phyloP scores from a whole-genome alignment of 1,284 basidiomycete genomes.

The Cryptococcus sp. region DNA sequence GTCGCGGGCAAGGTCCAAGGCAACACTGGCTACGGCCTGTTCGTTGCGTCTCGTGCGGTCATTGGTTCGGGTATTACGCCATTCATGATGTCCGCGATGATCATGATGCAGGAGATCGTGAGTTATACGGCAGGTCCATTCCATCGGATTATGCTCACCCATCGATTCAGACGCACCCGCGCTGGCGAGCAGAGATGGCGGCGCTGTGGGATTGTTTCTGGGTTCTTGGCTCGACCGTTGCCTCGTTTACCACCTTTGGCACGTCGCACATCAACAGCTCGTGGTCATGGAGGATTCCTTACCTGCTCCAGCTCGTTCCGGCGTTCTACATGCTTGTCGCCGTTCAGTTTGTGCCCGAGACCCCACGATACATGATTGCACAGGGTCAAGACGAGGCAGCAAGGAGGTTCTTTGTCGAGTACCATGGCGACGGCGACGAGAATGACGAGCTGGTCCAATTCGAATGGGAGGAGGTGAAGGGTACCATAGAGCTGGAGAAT shows the following conservation, averaged over 20 bases:
- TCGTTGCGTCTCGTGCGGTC: slow-evolving; percentile 14
- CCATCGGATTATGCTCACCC: too few species aligned
- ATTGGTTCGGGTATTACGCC: slow-evolving; percentile 13
- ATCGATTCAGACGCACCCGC: slow-evolving; percentile 19
- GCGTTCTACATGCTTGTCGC: slow-evolving; percentile 20
- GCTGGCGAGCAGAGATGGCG: slow-evolving; percentile 12
- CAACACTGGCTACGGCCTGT: slow-evolving; percentile 9
- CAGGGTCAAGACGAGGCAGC: slow-evolving; percentile 62
- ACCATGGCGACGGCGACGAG: slow-evolving; percentile 69
- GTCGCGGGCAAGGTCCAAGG: slow-evolving; percentile 6
- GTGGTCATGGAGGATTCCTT: slow-evolving; percentile 23
- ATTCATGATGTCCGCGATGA: slow-evolving; percentile 18
- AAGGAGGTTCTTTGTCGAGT: slow-evolving; percentile 68
- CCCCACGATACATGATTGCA: slow-evolving; percentile 30
- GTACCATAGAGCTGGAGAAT: slow-evolving; percentile 67
- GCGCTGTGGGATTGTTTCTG: slow-evolving; percentile 17
- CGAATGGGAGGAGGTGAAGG: slow-evolving; percentile 72
- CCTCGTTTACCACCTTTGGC: slow-evolving; percentile 32
- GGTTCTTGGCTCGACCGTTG: slow-evolving; percentile 16
- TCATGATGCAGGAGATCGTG: slow-evolving; percentile 23
- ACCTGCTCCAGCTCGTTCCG: slow-evolving; percentile 18
- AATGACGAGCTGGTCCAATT: slow-evolving; percentile 66
- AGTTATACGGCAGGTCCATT: too few species aligned
- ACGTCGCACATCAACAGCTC: slow-evolving; percentile 23
- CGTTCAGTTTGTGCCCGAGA: slow-evolving; percentile 31